Evolutionary conservation across 345 rosid species (phyloP).

Genomic region (Cardamine occulta): DNA sequence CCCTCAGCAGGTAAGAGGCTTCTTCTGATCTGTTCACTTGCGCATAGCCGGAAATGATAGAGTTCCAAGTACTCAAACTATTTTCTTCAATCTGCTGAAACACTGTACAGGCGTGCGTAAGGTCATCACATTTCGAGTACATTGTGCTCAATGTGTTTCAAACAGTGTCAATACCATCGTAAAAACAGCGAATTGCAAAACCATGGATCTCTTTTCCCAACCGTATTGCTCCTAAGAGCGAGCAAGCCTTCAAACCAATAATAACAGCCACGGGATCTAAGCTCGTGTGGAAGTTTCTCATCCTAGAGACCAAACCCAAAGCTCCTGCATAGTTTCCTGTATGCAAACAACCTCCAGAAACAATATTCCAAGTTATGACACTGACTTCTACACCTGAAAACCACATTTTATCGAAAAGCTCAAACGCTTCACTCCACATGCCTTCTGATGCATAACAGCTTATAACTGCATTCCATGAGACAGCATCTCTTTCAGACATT

Average conservation of each 20-base stretch:
- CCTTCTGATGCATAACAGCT: constrained; percentile 64
- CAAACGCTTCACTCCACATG: constrained; percentile 71
- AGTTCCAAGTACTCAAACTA: constrained; percentile 72
- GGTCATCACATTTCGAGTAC: constrained; percentile 71
- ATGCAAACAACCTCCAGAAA: constrained; percentile 61
- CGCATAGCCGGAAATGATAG: constrained; percentile 68
- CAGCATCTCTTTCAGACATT: constrained; percentile 68
- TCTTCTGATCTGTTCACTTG: constrained; percentile 62
- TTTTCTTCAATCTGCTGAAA: constrained; percentile 52
- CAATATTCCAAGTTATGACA: constrained; percentile 70
- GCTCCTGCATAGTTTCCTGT: constrained; percentile 57
- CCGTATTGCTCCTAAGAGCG: constrained; percentile 56
- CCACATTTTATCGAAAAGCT: constrained; percentile 61
- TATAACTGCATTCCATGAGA: constrained; percentile 80
- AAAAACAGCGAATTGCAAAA: constrained; percentile 52
- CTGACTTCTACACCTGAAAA: constrained; percentile 49
- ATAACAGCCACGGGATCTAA: constrained; percentile 64
- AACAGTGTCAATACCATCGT: constrained; percentile 51
- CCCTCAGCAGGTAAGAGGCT: constrained; percentile 62
- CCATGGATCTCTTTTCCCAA: constrained; percentile 73
- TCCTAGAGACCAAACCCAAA: constrained; percentile 57
- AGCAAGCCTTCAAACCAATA: constrained; percentile 72
- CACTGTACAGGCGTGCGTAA: constrained; percentile 49
- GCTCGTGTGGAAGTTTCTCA: constrained; percentile 46
- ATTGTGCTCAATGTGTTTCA: constrained; percentile 72